Conservation (phyloP, 192 early-diverging fungal species). For the Podila epicladia region DNA sequence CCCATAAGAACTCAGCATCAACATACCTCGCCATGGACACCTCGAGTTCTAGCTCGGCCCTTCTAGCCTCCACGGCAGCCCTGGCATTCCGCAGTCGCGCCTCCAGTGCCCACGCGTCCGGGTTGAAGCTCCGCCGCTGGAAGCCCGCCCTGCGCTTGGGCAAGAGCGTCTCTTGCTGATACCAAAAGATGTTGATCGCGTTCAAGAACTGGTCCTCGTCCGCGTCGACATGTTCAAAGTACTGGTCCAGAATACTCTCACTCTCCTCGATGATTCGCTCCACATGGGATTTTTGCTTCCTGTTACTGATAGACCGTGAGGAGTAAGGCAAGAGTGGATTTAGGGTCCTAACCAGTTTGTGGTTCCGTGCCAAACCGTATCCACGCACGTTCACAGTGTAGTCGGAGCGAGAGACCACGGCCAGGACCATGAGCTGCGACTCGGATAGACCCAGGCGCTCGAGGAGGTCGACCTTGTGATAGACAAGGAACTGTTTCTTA, state of each 20-base stretch:
- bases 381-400: neutral
- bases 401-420: neutral
- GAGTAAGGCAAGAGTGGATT: neutral
- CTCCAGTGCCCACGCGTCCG: neutral
- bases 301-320: neutral
- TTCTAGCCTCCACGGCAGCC: neutral
- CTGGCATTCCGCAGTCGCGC: neutral
- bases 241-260: slow-evolving; percentile 1
- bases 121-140: neutral
- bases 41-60: neutral
- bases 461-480: neutral
- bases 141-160: neutral
- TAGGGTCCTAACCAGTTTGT: neutral
- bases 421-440: slow-evolving; percentile 1
- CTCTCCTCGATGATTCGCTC: neutral
- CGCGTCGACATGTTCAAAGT: neutral
- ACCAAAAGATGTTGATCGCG: slow-evolving; percentile 1
- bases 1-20: too few relatives aligned
- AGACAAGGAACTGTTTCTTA: neutral
- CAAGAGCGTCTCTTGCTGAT: neutral
- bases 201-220: neutral
- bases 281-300: neutral
- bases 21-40: neutral
- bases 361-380: neutral
- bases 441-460: neutral